Evolutionary conservation across 345 rosid genomes (phyloP), one percentile per base, ranked within the genome.

Genomic region (Pistacia atlantica): DNA sequence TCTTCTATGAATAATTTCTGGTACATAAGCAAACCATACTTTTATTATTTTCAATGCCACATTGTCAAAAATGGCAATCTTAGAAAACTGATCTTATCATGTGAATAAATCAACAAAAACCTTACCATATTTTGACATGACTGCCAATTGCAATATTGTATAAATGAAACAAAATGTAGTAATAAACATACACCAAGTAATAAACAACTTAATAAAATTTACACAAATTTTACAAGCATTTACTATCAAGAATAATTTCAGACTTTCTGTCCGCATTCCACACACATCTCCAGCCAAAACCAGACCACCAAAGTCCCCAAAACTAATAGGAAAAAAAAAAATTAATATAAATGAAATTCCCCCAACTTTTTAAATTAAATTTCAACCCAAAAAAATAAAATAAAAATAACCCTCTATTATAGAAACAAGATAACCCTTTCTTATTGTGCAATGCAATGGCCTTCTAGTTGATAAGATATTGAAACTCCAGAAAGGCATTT

Each of bases 281-380:
- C 75, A 42, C 75, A 38, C 8, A 11, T 63, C 17, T 46, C 48
- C 73, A 31, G 33, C 48, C 25, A 46, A 48, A 14, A 67, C 52
- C 65, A 55, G 48, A 67, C 69, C 14, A 57, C 68, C 59, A 63
- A 61, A 54, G 46, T 63, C 67, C 76, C 76, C 70, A 65, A 56
- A 56, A 71, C 66, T 55, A 38, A 78, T 51, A 54, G 37, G 54
- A 28, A 72, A 72, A 10, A 65, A 65, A 42, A 54, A 49, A 49
- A 25, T 22, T 67, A 48, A 51, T 59, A 61, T 55, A 67, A 76
- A 37, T 52, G 45, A 63, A 77, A 77, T 71, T 16, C 76, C 72
- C 76, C 76, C n/a, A 78, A 28, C 38, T n/a, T 63, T 62, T 22
- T 9, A 77, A 71, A 71, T 63, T 75, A 71, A 77, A 61, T n/a